Conservation (phyloP, 1,284 basidiomycete species). For the Fomitopsis pinicola region DNA sequence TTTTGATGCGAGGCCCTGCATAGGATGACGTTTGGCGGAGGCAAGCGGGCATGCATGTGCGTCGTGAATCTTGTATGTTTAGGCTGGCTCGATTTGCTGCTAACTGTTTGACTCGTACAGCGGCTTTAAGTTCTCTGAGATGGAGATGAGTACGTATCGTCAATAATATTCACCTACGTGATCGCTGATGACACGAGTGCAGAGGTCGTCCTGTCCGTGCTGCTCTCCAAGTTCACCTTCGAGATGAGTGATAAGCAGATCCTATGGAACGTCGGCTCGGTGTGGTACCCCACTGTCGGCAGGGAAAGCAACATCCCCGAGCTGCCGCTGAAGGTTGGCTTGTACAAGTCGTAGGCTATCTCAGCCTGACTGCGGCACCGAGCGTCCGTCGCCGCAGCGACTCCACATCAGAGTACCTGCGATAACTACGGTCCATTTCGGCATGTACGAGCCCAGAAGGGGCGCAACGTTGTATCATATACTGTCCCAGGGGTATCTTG, state of each 20-base stretch:
- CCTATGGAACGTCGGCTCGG: conserved; percentile 22
- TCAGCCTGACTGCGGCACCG: not conserved
- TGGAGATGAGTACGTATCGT: not conserved
- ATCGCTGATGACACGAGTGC: not conserved
- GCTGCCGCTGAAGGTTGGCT: conserved; percentile 19
- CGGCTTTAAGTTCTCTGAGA: not conserved
- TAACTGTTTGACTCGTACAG: not conserved
- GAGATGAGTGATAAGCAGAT: conserved; percentile 18
- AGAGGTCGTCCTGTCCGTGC: conserved; percentile 19
- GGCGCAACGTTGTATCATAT: too few relatives aligned
- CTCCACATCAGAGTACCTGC: too few relatives aligned
- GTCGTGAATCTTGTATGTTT: not conserved
- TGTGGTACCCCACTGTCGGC: conserved; percentile 23
- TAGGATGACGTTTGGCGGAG: conserved; percentile 32
- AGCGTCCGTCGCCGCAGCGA: not conserved
- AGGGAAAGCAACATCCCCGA: conserved; percentile 21
- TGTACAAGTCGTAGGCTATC: not conserved
- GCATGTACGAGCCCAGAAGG: too few relatives aligned
- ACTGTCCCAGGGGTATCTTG: too few relatives aligned
- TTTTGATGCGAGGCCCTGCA: not conserved
- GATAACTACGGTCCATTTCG: too few relatives aligned
- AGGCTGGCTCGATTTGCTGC: not conserved
- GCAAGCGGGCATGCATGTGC: conserved; percentile 30
- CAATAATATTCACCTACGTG: not conserved
- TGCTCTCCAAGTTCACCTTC: conserved; percentile 19